Evolutionary conservation across 768 basidiomycete species (phyloP).

Genomic region (Lyophyllum semitale): DNA sequence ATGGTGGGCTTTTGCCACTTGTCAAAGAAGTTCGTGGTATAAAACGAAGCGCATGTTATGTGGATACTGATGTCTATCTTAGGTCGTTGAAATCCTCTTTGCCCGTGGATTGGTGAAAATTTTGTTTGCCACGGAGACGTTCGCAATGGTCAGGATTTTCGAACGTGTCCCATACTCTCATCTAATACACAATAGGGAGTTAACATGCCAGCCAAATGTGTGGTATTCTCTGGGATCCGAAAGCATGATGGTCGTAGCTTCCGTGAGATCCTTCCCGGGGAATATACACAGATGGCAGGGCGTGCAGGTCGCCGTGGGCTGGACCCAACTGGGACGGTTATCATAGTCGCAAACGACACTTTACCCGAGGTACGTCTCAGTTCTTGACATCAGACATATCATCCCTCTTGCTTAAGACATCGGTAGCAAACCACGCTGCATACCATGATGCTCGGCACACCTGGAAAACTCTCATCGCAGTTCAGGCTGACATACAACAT

Average conservation of each 20-base stretch:
- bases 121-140: constrained; percentile 97
- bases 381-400: not conserved
- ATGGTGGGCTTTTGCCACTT: constrained; percentile 93
- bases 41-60: constrained; percentile 3
- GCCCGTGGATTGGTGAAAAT: constrained; percentile 95
- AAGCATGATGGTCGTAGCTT: constrained; percentile 96
- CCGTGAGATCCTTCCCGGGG: constrained; percentile 86
- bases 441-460: constrained; percentile 93
- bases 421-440: constrained; percentile 69
- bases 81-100: constrained; percentile 97
- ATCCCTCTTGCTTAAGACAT: not conserved
- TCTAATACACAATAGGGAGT: constrained; percentile 69
- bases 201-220: constrained; percentile 98
- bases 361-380: constrained; percentile 74
- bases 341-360: constrained; percentile 82
- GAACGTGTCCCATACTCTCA: not conserved
- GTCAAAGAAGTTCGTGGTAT: constrained; percentile 81
- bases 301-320: constrained; percentile 95
- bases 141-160: constrained; percentile 82
- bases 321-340: constrained; percentile 93
- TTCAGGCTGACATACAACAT: constrained; percentile 99
- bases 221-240: constrained; percentile 92
- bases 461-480: constrained; percentile 91
- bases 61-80: constrained; percentile 10
- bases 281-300: constrained; percentile 99